phyloP scores from a whole-genome alignment of 768 basidiomycete genomes.

The Hemileccinum rubropunctum region DNA sequence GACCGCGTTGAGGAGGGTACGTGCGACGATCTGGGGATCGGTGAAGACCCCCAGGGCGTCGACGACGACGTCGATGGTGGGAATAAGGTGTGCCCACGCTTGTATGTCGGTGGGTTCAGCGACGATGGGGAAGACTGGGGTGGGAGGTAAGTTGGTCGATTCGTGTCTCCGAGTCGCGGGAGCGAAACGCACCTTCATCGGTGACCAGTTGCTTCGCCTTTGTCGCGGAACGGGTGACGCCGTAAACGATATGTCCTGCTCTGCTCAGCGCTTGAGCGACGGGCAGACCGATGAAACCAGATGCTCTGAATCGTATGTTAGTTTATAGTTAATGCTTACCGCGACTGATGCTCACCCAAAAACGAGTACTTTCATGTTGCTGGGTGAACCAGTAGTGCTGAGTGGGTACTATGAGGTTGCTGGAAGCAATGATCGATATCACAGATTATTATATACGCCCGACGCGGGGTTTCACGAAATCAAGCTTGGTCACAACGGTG shows the following conservation, averaged over 20 bases:
- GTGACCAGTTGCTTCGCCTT: constrained; percentile 23
- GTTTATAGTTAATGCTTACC: neutral
- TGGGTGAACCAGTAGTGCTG: neutral
- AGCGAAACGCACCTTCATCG: constrained; percentile 21
- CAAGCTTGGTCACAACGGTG: too few relatives aligned
- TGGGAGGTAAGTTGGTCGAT: neutral
- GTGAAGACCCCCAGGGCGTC: constrained; percentile 15
- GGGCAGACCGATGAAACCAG: constrained; percentile 32
- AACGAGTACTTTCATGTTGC: constrained; percentile 14
- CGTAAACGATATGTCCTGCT: constrained; percentile 35
- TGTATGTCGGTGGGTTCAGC: constrained; percentile 12
- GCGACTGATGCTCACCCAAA: constrained; percentile 11
- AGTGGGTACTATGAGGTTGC: neutral
- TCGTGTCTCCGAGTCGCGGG: too few relatives aligned
- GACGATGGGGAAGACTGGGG: constrained; percentile 25
- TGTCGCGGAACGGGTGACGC: constrained; percentile 27
- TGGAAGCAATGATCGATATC: too few relatives aligned
- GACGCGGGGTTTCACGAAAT: neutral
- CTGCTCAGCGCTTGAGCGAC: constrained; percentile 32
- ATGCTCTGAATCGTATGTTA: constrained; percentile 19
- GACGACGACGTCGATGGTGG: constrained; percentile 21
- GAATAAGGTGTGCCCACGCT: constrained; percentile 16
- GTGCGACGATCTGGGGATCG: constrained; percentile 11
- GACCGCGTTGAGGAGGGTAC: constrained; percentile 16
- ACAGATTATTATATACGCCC: neutral